Percentiles rank a stretch among this genome's conserved stretches.
Evolutionary conservation across 176 grass and related monocot species (phyloP).

Genomic region (Zoysia pacifica): DNA sequence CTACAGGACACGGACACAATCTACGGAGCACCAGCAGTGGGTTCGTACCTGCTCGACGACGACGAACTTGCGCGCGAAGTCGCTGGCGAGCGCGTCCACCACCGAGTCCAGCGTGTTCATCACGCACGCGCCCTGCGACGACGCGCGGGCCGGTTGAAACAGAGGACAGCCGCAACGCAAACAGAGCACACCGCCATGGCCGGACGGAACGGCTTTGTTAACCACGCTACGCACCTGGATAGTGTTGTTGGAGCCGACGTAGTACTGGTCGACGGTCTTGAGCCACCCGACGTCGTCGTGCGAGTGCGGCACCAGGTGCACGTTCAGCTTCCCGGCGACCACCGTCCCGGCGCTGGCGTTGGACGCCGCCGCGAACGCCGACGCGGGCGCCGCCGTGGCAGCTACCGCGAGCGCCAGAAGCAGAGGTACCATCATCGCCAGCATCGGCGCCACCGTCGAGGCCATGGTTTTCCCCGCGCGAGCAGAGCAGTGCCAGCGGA

Average conservation of each 20-base stretch:
- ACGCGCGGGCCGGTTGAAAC: background rate
- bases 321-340: constrained; percentile 62
- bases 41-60: constrained; percentile 64
- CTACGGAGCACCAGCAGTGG: no score
- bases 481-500: background rate
- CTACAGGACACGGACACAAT: no score
- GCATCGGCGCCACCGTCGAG: background rate
- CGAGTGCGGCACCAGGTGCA: constrained; percentile 84
- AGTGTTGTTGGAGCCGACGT: constrained; percentile 74
- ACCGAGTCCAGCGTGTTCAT: constrained; percentile 87
- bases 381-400: background rate
- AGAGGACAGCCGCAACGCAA: background rate
- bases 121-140: constrained; percentile 63
- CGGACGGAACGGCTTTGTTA: background rate
- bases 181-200: background rate
- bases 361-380: constrained; percentile 36
- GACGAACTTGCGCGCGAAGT: constrained; percentile 76
- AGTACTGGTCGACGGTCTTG: constrained; percentile 97
- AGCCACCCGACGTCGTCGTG: constrained; percentile 99
- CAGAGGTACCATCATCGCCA: background rate
- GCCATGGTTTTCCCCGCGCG: background rate
- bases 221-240: constrained; percentile 50
- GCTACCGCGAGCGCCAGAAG: background rate
- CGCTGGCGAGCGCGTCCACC: constrained; percentile 62
- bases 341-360: constrained; percentile 54